Base-by-base conservation (phyloP, 805 yeast genomes). In the Lipomyces starkeyi region DNA sequence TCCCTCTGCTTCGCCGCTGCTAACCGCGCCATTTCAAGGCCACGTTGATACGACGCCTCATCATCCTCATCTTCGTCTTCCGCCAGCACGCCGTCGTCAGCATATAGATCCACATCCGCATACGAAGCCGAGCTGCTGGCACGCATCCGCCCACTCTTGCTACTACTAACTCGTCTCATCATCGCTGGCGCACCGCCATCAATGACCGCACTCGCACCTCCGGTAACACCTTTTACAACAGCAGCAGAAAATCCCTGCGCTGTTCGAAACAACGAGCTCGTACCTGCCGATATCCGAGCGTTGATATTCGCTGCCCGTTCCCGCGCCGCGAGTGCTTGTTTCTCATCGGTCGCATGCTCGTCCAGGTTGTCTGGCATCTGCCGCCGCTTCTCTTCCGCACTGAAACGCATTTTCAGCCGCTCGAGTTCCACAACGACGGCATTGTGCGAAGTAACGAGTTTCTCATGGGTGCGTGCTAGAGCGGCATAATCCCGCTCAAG, bases 211-310 rank as follows among this genome's bases (percentile, higher is more conserved):
- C 58, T 67, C 40, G 72, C 71, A 27, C 72, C 57, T 8, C 72
- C 71, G 2, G 72, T 63, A 2, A 69, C 71, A 22, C 70, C 71
- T 43, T 66, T 69, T 52, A 69, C 71, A 4, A 68, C 72, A 9
- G 72, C 72, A 2, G 72, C 71, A 7, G 71, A 68, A 1, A 68
- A 35, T 2, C 71, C 71, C 47, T 68, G 71, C 34, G 71, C 71
- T 13, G 71, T 66, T 3, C 60, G 27, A 55, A 68, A 68, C 20
- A 68, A 61, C 47, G 71, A 68, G 13, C 67, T 37, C 4, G 65
- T 59, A 8, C 67, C 65, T 20, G 67, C 71, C 32, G 59, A 63
- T n/a, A 65, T 32, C 14, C 71, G 66, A 13, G 68, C 57, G 40
- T 63, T 67, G 27, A 63, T 63, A 43, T 63, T 64, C 3, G 67